A percentile compares a stretch with the other conserved stretches of the same genome.
phyloP scores from a whole-genome alignment of 495 filamentous ascomycete genomes.

The Hyaloscypha variabilis region DNA sequence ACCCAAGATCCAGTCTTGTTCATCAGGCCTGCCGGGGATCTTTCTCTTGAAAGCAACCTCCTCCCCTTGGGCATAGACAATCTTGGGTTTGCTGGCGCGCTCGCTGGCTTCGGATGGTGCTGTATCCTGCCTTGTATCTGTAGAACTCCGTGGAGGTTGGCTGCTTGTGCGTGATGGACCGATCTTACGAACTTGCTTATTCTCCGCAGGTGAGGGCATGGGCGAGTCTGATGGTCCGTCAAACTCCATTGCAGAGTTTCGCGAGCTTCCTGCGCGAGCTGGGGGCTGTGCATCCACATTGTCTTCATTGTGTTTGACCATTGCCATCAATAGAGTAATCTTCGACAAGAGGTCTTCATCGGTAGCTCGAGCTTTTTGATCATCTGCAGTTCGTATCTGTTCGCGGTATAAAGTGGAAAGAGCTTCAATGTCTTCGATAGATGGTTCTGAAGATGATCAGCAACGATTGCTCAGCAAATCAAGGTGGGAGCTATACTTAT shows the following conservation, averaged over 20 bases:
- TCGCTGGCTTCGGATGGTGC: conserved; percentile 18
- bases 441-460: conserved; percentile 21
- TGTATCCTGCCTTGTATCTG: background rate
- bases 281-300: conserved; percentile 25
- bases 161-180: conserved; percentile 51
- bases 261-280: conserved; percentile 56
- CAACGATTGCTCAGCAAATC: background rate
- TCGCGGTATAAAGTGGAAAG: conserved; percentile 64
- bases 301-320: conserved; percentile 39
- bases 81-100: conserved; percentile 41
- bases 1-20: conserved; percentile 85
- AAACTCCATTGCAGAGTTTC: conserved; percentile 63
- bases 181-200: conserved; percentile 32
- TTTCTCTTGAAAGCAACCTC: conserved; percentile 90
- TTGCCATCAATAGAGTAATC: conserved; percentile 61
- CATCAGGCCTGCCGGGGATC: conserved; percentile 62
- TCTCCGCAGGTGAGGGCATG: conserved; percentile 60
- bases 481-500: conserved; percentile 32
- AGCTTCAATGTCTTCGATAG: conserved; percentile 39
- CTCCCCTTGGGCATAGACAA: conserved; percentile 65
- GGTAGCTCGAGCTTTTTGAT: conserved; percentile 59
- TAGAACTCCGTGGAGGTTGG: conserved; percentile 38
- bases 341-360: conserved; percentile 63
- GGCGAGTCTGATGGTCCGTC: conserved; percentile 73
- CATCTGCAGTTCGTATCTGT: conserved; percentile 63